Evolutionary conservation across 345 rosid species (phyloP), one percentile per base, ranked within the genome.

Genomic region (Euclidium syriacum): DNA sequence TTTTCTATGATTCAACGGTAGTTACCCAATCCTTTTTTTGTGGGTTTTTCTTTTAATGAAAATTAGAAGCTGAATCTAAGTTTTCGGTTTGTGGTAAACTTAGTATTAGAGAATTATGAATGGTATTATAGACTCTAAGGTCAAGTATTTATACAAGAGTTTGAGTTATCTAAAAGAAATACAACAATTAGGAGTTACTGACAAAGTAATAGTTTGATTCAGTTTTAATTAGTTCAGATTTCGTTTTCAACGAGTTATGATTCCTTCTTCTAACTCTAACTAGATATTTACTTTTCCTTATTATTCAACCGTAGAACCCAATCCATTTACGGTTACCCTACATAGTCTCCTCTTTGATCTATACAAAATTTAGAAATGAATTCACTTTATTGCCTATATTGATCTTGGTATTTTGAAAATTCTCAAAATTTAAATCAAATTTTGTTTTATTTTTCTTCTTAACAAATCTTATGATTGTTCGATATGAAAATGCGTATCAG

Each of bases 181-280:
- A n/a, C n/a, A n/a, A n/a, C n/a, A n/a, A n/a, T n/a, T n/a, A n/a
- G n/a, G n/a, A n/a, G n/a, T n/a, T n/a, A n/a, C n/a, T n/a, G n/a
- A n/a, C n/a, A n/a, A n/a, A n/a, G n/a, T n/a, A n/a, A n/a, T n/a
- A 35, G 70, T 65, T 65, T 65, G 27, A 35, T 55, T 66, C 56
- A n/a, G 49, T 36, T 56, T 32, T n/a, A n/a, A n/a, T 27, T 46
- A 27, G 40, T 38, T 43, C 41, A 59, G 42, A 35, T 43, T 43
- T 53, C 41, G 0, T 53, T 38, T 26, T 50, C 47, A 24, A 54
- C 29, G 16, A 10, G 11, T 52, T 33, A 24, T 55, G 25, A 23
- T 34, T 34, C 33, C 9, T 34, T 33, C 43, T 47, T 46, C 32
- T 15, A 7, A 30, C 29, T 34, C 58, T 47, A n/a, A n/a, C n/a